phyloP scores from a whole-genome alignment of 805 yeast genomes.

The Tetrapisispora arboricola region DNA sequence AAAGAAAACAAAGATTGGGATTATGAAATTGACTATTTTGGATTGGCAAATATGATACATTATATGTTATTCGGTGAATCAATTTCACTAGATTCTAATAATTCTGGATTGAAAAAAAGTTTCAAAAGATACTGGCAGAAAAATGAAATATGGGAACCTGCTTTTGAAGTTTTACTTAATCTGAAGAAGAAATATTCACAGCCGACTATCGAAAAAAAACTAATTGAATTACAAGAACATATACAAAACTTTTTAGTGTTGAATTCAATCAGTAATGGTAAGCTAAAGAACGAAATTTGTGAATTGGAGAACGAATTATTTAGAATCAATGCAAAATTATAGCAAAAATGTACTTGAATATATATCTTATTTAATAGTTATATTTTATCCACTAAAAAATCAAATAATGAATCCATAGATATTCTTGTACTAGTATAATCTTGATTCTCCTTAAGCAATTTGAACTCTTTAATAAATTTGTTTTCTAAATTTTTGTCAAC shows the following conservation, averaged over 20 bases:
- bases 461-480: neutral
- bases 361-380: neutral
- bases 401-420: neutral
- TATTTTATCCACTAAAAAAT: neutral
- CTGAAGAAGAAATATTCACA: conserved; percentile 30
- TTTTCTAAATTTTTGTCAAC: neutral
- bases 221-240: conserved; percentile 2
- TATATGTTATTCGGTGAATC: conserved; percentile 60
- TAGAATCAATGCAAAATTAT: conserved; percentile 1
- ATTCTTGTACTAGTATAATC: neutral
- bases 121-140: conserved; percentile 70
- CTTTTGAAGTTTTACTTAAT: conserved; percentile 57
- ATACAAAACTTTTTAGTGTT: conserved; percentile 10
- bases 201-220: neutral
- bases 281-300: conserved; percentile 27
- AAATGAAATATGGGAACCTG: conserved; percentile 50
- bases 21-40: conserved; percentile 75
- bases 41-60: conserved; percentile 67
- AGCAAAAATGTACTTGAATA: neutral
- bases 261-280: conserved; percentile 9
- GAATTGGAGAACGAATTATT: conserved; percentile 30
- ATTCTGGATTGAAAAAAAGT: conserved; percentile 30
- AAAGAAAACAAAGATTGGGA: conserved; percentile 53
- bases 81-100: conserved; percentile 36
- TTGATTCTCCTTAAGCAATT: neutral